phyloP scores from a whole-genome alignment of 371 early-diverging fungal species.

The Syncephalastrum contaminatum region DNA sequence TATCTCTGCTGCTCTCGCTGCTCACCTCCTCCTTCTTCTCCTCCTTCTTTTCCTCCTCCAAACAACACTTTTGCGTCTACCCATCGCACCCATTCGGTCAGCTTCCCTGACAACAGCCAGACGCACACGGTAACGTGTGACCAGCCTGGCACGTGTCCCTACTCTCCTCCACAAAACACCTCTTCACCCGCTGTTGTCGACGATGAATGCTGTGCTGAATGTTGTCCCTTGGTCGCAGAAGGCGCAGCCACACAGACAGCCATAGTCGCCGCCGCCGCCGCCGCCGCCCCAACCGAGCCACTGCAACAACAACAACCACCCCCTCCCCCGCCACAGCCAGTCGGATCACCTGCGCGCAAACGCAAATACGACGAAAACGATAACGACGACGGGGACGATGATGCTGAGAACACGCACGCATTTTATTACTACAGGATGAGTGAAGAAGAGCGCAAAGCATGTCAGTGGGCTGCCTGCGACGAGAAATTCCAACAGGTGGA shows the following conservation, averaged over 20 bases:
- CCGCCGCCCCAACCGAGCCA: not conserved
- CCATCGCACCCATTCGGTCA: too few relatives aligned
- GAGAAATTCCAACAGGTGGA: slow-evolving; percentile 71
- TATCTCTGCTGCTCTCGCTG: too few relatives aligned
- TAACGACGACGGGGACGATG: not conserved
- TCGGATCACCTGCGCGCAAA: not conserved
- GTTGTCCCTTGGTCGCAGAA: slow-evolving; percentile 4
- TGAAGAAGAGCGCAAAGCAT: slow-evolving; percentile 27
- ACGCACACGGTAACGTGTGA: too few relatives aligned
- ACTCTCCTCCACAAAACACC: too few relatives aligned
- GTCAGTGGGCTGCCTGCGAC: slow-evolving; percentile 83
- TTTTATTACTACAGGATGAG: not conserved
- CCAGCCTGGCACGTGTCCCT: too few relatives aligned
- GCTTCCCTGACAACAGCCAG: too few relatives aligned
- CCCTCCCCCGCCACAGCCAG: not conserved
- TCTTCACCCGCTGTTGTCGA: slow-evolving; percentile 4
- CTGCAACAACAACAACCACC: too few relatives aligned
- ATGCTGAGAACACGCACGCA: slow-evolving; percentile 3
- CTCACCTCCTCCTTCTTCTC: too few relatives aligned
- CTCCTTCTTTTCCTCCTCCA: too few relatives aligned
- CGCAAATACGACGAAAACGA: slow-evolving; percentile 4
- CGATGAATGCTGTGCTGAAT: slow-evolving; percentile 9
- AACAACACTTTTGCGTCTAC: too few relatives aligned
- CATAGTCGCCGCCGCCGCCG: not conserved
- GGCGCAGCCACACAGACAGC: not conserved